Conservation (phyloP, 345 rosid genomes). For the Citrus unshiu region DNA sequence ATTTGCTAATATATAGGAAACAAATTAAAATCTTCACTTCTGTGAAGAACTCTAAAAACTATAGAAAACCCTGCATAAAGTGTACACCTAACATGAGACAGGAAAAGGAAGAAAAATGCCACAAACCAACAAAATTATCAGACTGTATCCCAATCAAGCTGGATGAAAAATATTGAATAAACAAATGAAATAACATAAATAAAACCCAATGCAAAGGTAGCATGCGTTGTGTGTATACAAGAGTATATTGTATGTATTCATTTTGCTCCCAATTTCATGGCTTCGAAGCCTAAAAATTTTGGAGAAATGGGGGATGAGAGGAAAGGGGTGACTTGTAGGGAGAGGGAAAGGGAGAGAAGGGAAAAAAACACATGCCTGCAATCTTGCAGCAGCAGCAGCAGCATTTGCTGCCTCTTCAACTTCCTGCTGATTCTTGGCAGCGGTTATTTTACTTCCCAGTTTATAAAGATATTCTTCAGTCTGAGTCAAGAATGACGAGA, state of each 20-base stretch:
- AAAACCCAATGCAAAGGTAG: neutral
- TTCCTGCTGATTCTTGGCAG: slow-evolving; percentile 95
- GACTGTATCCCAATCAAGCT: neutral
- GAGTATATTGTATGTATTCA: neutral
- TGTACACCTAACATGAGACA: neutral
- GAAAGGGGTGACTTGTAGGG: slow-evolving; percentile 1
- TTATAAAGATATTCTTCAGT: slow-evolving; percentile 97
- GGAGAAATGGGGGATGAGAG: neutral
- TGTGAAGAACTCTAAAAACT: neutral
- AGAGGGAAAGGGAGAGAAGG: slow-evolving; percentile 5
- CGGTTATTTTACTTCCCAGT: slow-evolving; percentile 89
- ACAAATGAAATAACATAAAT: slow-evolving; percentile 8
- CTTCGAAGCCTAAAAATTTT: neutral
- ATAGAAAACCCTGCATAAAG: neutral
- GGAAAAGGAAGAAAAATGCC: neutral
- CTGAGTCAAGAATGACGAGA: slow-evolving; percentile 92
- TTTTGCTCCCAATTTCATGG: neutral
- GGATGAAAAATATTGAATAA: neutral
- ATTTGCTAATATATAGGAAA: neutral
- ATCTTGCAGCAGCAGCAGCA: slow-evolving; percentile 87
- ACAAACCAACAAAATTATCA: too few relatives aligned
- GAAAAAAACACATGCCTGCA: slow-evolving; percentile 50
- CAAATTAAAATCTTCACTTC: neutral
- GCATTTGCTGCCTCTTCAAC: slow-evolving; percentile 98
- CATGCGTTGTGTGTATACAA: neutral